phyloP scores from a whole-genome alignment of 768 basidiomycete species.

The Paxillus rubicundulus region DNA sequence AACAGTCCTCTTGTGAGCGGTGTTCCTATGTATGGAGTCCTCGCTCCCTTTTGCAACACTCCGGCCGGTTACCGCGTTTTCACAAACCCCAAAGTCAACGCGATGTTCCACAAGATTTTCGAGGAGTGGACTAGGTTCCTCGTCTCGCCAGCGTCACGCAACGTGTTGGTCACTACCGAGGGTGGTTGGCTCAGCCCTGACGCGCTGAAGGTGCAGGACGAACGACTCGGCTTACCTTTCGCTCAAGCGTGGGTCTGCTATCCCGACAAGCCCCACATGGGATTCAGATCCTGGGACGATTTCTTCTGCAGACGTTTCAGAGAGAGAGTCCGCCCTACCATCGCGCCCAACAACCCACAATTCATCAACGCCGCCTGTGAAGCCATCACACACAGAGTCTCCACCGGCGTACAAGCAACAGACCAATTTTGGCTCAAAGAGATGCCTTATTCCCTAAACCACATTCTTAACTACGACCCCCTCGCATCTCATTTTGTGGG shows the following conservation, averaged over 20 bases:
- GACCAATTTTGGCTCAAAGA: constrained; percentile 64
- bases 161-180: constrained; percentile 37
- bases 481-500: constrained; percentile 43
- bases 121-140: constrained; percentile 51
- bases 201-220: constrained; percentile 21
- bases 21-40: constrained; percentile 21
- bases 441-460: constrained; percentile 54
- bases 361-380: constrained; percentile 55
- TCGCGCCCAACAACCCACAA: constrained; percentile 19
- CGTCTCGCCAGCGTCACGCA: constrained; percentile 38
- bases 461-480: constrained; percentile 50
- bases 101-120: constrained; percentile 45
- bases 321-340: constrained; percentile 40
- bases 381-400: constrained; percentile 44
- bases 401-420: constrained; percentile 26
- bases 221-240: constrained; percentile 28
- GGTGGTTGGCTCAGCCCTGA: constrained; percentile 50
- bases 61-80: constrained; percentile 22
- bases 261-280: constrained; percentile 39
- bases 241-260: constrained; percentile 40
- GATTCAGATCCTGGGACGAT: constrained; percentile 51
- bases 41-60: constrained; percentile 24
- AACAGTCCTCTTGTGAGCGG: constrained; percentile 24
- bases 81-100: constrained; percentile 45
- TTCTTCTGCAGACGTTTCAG: constrained; percentile 52